Base-by-base conservation (phyloP, 139 green algal species). In the Chlorella sp. region DNA sequence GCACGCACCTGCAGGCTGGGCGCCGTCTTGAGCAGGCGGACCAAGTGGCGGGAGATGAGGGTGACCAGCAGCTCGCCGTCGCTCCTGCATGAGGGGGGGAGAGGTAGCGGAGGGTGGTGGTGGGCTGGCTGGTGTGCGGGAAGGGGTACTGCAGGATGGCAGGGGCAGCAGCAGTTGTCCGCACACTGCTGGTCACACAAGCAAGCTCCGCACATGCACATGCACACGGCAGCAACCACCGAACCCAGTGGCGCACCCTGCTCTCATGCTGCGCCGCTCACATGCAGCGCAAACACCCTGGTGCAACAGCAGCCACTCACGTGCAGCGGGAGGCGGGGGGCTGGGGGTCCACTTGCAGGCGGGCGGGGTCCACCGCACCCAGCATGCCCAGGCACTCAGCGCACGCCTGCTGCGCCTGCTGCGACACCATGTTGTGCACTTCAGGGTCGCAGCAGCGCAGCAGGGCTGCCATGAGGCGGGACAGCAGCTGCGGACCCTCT, bases 351-450 rank as follows among this genome's bases (percentile, higher is more conserved):
- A 94, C 41, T 0, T 41, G 28, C 25, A 97, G 47, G 0, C 93
- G 85, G 0, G 91, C 88, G 1, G 95, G 95, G 87, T 98, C 95
- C 21, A 97, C 86, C 12, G 95, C 95, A 3, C 95, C 95, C 41
- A 98, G 73, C 83, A 97, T 74, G 16, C 95, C 95, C 83, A 98
- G 88, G 87, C 92, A 96, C 86, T 96, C 91, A 0, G 91, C 94
- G 69, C 91, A 95, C 16, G 72, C 64, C 92, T 96, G 91, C 64
- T 87, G 88, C 7, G 87, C 82, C 41, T 81, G 63, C 39, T 30
- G 34, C 38, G 67, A 78, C 12, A 56, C 39, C 63, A 56, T 21
- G 34, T 26, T 88, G 57, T 81, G 57, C 11, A 86, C 87, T 81
- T 83, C 89, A 74, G 92, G 90, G 28, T 95, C 93, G 62, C 90